Evolutionary conservation across 371 early-diverging fungal species (phyloP).

Genomic region (Choanephora cucurbitarum): DNA sequence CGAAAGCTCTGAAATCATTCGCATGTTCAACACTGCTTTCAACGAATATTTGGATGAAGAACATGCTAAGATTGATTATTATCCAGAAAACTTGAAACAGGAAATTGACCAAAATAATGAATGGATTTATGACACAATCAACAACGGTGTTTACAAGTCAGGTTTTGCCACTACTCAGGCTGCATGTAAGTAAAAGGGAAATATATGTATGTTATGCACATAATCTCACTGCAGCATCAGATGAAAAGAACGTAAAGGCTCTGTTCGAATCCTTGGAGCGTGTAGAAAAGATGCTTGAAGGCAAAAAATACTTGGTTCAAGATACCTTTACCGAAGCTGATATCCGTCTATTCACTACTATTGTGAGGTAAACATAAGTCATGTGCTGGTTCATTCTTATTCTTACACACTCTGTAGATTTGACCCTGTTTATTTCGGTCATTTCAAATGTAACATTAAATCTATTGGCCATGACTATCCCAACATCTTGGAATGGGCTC

Average conservation of each 20-base stretch:
- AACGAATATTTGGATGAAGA: slow-evolving; percentile 69
- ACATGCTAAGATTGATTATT: slow-evolving; percentile 67
- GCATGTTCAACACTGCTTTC: slow-evolving; percentile 90
- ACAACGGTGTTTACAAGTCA: slow-evolving; percentile 86
- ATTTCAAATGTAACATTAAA: slow-evolving; percentile 90
- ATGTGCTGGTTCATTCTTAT: neutral
- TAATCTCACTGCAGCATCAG: slow-evolving; percentile 16
- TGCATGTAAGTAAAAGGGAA: slow-evolving; percentile 58
- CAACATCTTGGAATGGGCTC: slow-evolving; percentile 82
- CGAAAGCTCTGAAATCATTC: slow-evolving; percentile 94
- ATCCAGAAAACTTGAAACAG: slow-evolving; percentile 71
- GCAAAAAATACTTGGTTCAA: slow-evolving; percentile 76
- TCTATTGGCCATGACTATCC: slow-evolving; percentile 87
- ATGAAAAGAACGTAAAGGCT: slow-evolving; percentile 69
- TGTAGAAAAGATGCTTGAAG: slow-evolving; percentile 78
- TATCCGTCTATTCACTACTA: slow-evolving; percentile 90
- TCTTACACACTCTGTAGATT: slow-evolving; percentile 45
- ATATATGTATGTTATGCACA: neutral
- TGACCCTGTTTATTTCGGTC: slow-evolving; percentile 87
- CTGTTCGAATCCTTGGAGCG: slow-evolving; percentile 82
- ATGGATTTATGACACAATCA: slow-evolving; percentile 88
- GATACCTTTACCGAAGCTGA: slow-evolving; percentile 89
- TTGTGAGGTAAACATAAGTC: slow-evolving; percentile 60
- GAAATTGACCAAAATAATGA: slow-evolving; percentile 87
- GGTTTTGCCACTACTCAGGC: slow-evolving; percentile 92